Base-by-base conservation (phyloP, 1,284 basidiomycete genomes). In the Porodaedalea pini region DNA sequence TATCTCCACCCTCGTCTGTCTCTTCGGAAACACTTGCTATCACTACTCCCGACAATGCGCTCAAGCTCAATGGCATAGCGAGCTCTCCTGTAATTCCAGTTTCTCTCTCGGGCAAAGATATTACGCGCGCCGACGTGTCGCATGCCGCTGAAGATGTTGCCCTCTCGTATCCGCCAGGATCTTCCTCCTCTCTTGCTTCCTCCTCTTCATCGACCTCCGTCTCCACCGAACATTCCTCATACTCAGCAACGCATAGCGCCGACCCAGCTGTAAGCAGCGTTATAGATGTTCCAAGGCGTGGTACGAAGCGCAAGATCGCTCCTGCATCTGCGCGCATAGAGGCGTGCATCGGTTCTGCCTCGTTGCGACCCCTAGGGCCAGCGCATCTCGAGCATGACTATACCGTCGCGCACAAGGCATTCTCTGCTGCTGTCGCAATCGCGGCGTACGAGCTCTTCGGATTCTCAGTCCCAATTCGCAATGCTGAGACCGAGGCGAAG, bases 301-400 rank as follows among this genome's bases (percentile, higher is more conserved):
- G n/a, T n/a, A n/a, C n/a, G n/a, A n/a, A n/a, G n/a, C n/a, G n/a
- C n/a, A n/a, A n/a, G n/a, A n/a, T n/a, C n/a, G n/a, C n/a, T n/a
- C n/a, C n/a, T n/a, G n/a, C n/a, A n/a, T n/a, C n/a, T n/a, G n/a
- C n/a, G n/a, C n/a, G n/a, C n/a, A n/a, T n/a, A n/a, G 40, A 21
- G 3, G 19, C n/a, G 41, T 10, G 19, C 4, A 6, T 8, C n/a
- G 41, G 10, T 13, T 11, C 5, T 6, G 5, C 8, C 3, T 47
- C 45, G 15, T 25, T 47, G 3, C 19, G 54, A 5, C 54, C 54
- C 11, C 32, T 50, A 2, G 54, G 54, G 7, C 54, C 54, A 7
- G 23, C 17, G 7, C 54, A 56, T 23, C 54, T 56, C 31, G 54
- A 56, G 23, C 37, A 49, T 31, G 54, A 56, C 47, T 56, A 56